Conservation (phyloP, 805 yeast species). For the Monosporozyma unispora region DNA sequence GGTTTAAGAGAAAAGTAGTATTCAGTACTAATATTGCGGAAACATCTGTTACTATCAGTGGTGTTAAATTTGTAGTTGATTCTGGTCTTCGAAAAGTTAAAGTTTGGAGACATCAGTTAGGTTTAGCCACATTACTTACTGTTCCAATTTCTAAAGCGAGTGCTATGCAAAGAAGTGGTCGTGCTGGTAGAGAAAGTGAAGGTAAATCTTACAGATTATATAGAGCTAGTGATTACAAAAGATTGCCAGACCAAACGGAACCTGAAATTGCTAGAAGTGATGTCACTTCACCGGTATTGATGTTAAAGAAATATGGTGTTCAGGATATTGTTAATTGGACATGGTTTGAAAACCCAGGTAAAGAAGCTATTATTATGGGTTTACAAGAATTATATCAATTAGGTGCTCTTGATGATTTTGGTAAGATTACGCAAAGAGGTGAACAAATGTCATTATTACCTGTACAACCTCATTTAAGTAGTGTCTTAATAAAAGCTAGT, state of each 20-base stretch:
- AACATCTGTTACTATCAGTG: constrained; percentile 92
- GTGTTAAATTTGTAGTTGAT: constrained; percentile 87
- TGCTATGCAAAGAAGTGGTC: constrained; percentile 91
- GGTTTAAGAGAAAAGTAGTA: constrained; percentile 73
- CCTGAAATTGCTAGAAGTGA: constrained; percentile 88
- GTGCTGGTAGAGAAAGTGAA: constrained; percentile 96
- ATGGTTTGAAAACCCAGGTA: constrained; percentile 89
- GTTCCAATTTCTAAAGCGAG: constrained; percentile 91
- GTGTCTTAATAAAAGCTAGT: constrained; percentile 67
- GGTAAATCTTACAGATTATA: constrained; percentile 86
- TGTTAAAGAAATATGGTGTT: constrained; percentile 75
- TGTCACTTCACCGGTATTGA: constrained; percentile 72
- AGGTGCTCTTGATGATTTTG: constrained; percentile 68
- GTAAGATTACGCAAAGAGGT: constrained; percentile 75
- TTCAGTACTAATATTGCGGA: constrained; percentile 95
- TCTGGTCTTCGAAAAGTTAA: constrained; percentile 88
- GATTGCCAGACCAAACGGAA: constrained; percentile 71
- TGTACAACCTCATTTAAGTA: constrained; percentile 83
- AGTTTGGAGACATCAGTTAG: constrained; percentile 89
- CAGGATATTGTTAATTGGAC: constrained; percentile 79
- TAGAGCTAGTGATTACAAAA: constrained; percentile 58
- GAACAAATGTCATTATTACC: constrained; percentile 81
- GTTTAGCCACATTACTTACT: constrained; percentile 84
- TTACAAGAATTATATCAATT: constrained; percentile 68
- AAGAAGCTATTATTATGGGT: constrained; percentile 65